A percentile compares a stretch with the other conserved stretches of the same genome.
phyloP scores from a whole-genome alignment of 441 rosid species.

The Eugenia klotzschiana region DNA sequence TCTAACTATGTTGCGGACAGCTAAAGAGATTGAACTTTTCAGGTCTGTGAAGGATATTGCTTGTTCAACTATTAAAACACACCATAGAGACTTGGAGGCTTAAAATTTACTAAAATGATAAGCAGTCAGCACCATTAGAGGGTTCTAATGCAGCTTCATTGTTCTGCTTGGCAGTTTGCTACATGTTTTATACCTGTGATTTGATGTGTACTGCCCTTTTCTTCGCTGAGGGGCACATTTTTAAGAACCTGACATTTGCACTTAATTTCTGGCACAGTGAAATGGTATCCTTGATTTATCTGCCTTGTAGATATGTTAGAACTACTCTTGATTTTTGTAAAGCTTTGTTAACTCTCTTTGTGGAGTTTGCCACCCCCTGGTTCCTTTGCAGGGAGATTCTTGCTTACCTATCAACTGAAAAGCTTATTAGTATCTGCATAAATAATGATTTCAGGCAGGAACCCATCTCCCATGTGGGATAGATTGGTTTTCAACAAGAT shows the following conservation, averaged over 20 bases:
- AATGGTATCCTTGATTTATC: neutral
- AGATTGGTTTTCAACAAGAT: slow-evolving; percentile 94
- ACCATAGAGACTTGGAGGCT: neutral
- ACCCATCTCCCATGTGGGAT: slow-evolving; percentile 97
- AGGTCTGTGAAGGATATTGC: neutral
- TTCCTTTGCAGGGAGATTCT: neutral
- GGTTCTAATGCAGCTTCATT: neutral
- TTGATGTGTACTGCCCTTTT: neutral
- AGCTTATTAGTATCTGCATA: neutral
- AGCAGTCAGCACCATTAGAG: neutral
- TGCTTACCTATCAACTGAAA: neutral
- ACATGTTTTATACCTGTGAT: neutral
- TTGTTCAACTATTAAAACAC: neutral
- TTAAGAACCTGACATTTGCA: neutral
- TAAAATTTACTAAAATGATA: neutral
- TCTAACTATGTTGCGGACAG: neutral
- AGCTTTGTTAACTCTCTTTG: neutral
- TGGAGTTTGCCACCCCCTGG: neutral
- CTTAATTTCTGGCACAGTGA: neutral
- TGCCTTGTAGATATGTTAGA: neutral
- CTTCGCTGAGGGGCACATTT: neutral
- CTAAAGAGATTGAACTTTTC: neutral
- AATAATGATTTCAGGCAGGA: slow-evolving; percentile 46
- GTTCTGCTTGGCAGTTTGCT: neutral
- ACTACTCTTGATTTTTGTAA: neutral